These are phyloP conservation scores for Vanilla planifolia DNA, from an alignment of 106 monocot species.

Conservation along the genomic window DNA sequence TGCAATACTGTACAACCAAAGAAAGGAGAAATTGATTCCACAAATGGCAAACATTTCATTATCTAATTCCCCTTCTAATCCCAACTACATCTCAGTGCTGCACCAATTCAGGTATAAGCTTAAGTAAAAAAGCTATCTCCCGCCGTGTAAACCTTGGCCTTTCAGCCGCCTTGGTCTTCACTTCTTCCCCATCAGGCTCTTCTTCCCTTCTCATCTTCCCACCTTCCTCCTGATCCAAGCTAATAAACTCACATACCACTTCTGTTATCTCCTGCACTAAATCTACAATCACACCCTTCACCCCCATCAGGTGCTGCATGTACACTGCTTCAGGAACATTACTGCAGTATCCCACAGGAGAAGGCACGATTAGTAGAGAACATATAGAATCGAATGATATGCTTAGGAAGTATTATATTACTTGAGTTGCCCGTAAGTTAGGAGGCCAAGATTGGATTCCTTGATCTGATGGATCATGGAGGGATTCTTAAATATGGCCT, in stretches of 20 bases:
- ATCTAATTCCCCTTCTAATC: too few species aligned
- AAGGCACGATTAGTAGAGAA: background rate
- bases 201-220: too few species aligned
- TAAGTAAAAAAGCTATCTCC: conserved; percentile 54
- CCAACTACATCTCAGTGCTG: background rate
- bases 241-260: conserved; percentile 42
- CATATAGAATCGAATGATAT: background rate
- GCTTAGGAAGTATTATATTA: conserved; percentile 18
- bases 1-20: too few species aligned
- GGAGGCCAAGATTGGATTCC: conserved; percentile 52
- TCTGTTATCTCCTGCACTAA: conserved; percentile 65
- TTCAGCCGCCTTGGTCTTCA: background rate
- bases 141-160: conserved; percentile 49
- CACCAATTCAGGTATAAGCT: conserved; percentile 25
- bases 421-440: conserved; percentile 86
- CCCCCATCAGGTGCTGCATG: conserved; percentile 81
- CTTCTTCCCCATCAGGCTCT: background rate
- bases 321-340: conserved; percentile 78
- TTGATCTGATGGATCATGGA: conserved; percentile 44
- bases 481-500: conserved; percentile 61
- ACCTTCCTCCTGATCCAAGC: background rate
- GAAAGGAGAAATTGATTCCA: too few species aligned
- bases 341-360: conserved; percentile 21
- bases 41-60: too few species aligned
- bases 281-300: conserved; percentile 86